Base-by-base conservation (phyloP, 306 rosid species). In the Cicer pinnatifidum region DNA sequence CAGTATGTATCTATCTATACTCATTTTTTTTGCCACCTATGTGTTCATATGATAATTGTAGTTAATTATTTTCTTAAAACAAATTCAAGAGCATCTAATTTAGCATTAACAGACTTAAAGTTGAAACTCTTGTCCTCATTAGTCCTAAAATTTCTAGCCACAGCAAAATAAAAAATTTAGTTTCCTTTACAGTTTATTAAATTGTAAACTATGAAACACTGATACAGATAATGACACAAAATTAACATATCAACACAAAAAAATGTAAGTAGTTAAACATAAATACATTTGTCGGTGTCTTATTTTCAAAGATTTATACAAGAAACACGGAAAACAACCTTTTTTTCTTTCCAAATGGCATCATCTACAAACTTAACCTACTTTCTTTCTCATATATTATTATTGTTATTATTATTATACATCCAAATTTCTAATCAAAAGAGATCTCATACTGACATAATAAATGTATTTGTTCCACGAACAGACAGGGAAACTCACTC, bases 401-500 rank as follows among this genome's bases (percentile, higher is more conserved):
- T 28, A 28, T 28, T 28, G 4, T 28, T 28, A 28, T 28, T 28
- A 28, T 28, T 28, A 28, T 3, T 11, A 13, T 13, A 23, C 8
- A 61, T 67, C 11, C 11, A 65, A 20, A 71, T 17, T 75, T 65
- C 44, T 37, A 39, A 45, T 11, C 38, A 46, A 4, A 4, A 41
- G 10, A 52, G 53, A 8, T 75, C 8, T 69, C 9, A 33, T 16
- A 67, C 66, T 33, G 11, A 63, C 23, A 60, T 47, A 11, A 43
- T 37, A 20, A 44, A 53, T 54, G 59, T 46, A 37, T 40, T 64
- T 41, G 40, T 37, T 38, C 75, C 45, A 59, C 76, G 71, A 73
- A 78, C 85, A 94, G 98, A 94, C 98, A 19, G 98, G 98, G 44
- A 94, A 89, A 84, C 93, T 94, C 76, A 94, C 97, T 59, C 73